These are phyloP conservation scores for Neostapfia colusana DNA, from an alignment of 176 grass and related monocot genomes.

Conservation along the genomic window DNA sequence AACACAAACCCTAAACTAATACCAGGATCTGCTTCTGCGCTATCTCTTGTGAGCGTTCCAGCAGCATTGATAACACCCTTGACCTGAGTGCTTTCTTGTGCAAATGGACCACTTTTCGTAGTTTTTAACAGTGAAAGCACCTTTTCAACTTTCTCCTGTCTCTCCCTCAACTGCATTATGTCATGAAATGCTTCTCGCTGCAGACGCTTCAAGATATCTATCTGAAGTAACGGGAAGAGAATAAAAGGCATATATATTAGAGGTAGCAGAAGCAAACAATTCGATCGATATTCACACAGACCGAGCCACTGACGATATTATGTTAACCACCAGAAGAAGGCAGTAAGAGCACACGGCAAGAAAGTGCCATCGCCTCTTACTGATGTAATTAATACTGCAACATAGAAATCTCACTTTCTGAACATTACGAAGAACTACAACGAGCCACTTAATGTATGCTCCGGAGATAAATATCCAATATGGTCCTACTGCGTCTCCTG, in stretches of 20 bases:
- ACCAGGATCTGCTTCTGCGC: constrained; percentile 45
- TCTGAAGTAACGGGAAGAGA: constrained; percentile 22
- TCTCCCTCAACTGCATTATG: constrained; percentile 80
- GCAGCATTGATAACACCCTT: constrained; percentile 61
- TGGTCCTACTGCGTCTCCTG: neutral
- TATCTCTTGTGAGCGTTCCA: constrained; percentile 41
- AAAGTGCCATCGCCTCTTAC: neutral
- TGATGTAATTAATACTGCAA: neutral
- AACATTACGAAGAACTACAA: neutral
- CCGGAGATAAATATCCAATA: neutral
- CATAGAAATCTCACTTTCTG: neutral
- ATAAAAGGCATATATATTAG: neutral
- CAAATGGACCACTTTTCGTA: constrained; percentile 53
- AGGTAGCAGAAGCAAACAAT: neutral
- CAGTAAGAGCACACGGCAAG: no score
- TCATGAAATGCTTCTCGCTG: constrained; percentile 75
- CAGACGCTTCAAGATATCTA: constrained; percentile 69
- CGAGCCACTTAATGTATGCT: neutral
- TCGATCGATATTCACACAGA: neutral
- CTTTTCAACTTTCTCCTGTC: constrained; percentile 75
- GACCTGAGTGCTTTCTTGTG: constrained; percentile 54
- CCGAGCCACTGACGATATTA: neutral
- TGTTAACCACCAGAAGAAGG: neutral
- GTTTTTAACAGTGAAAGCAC: constrained; percentile 51
- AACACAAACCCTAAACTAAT: constrained; percentile 71